A percentile compares a stretch with the other conserved stretches of the same genome.
Evolutionary conservation across 768 basidiomycete genomes (phyloP).

Genomic region (Phlebiopsis gigantea): DNA sequence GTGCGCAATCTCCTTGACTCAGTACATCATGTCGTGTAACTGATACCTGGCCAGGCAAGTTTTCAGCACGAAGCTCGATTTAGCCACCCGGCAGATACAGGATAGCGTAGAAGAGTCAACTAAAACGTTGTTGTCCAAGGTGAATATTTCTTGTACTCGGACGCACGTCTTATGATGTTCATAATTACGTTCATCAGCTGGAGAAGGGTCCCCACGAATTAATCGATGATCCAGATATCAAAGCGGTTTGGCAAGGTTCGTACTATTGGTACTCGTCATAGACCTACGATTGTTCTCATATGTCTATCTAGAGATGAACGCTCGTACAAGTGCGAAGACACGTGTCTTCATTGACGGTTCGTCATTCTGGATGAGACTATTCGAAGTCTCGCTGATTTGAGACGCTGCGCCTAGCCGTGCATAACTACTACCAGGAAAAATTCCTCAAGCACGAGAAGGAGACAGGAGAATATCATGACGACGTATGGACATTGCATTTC

Average conservation of each 20-base stretch:
- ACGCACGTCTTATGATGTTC: neutral
- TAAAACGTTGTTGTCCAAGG: neutral
- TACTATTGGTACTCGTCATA: neutral
- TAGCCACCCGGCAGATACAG: neutral
- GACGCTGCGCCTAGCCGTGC: conserved; percentile 14
- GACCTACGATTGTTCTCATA: neutral
- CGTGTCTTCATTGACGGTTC: conserved; percentile 11
- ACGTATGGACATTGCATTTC: conserved; percentile 13
- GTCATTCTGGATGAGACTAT: too few relatives aligned
- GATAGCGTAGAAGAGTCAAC: conserved; percentile 2
- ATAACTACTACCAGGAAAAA: conserved; percentile 16
- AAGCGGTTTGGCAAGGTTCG: conserved; percentile 9
- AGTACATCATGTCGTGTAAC: neutral
- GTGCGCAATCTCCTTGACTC: neutral
- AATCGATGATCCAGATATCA: conserved; percentile 11
- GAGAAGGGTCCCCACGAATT: conserved; percentile 9
- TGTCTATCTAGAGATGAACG: conserved; percentile 2
- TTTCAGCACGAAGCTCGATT: neutral
- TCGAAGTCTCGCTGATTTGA: too few relatives aligned
- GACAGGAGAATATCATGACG: neutral
- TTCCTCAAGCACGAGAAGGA: conserved; percentile 13
- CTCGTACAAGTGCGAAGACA: conserved; percentile 8
- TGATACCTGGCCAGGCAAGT: neutral
- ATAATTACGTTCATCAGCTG: neutral
- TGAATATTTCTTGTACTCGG: neutral